A percentile compares a stretch with the other conserved stretches of the same genome.
Conservation (phyloP, 2,329 filamentous ascomycete species). For the Penicillium brasilianum region DNA sequence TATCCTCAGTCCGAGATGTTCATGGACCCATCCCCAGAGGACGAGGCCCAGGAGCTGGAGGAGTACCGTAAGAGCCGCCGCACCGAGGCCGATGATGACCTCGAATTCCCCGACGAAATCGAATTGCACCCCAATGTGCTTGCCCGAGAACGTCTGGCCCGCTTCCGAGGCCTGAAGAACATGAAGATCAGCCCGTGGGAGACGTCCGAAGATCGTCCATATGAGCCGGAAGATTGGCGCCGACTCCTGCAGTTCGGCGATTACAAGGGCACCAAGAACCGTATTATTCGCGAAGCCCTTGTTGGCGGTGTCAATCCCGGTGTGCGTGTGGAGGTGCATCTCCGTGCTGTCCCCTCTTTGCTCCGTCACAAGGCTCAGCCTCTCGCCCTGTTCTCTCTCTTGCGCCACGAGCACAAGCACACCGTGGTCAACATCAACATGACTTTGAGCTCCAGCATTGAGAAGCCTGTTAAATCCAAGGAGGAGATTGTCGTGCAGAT, state of each 20-base stretch:
- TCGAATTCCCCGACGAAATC: slow-evolving; percentile 96
- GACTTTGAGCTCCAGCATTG: slow-evolving; percentile 77
- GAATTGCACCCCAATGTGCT: slow-evolving; percentile 87
- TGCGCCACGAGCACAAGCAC: slow-evolving; percentile 94
- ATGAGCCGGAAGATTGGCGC: slow-evolving; percentile 89
- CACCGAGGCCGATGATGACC: slow-evolving; percentile 83
- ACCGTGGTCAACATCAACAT: slow-evolving; percentile 89
- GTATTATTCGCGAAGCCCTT: slow-evolving; percentile 78
- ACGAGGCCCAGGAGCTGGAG: slow-evolving; percentile 80
- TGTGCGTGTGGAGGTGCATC: slow-evolving; percentile 78
- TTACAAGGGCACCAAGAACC: slow-evolving; percentile 81
- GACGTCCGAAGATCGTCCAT: slow-evolving; percentile 80
- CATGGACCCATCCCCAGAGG: slow-evolving; percentile 75
- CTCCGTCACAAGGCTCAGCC: slow-evolving; percentile 62
- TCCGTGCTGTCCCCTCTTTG: slow-evolving; percentile 64
- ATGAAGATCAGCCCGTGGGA: slow-evolving; percentile 87
- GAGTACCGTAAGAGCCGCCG: slow-evolving; percentile 79
- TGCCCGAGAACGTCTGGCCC: slow-evolving; percentile 80
- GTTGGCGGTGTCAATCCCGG: slow-evolving; percentile 86
- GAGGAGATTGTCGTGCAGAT: slow-evolving; percentile 90
- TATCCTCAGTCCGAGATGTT: slow-evolving; percentile 96
- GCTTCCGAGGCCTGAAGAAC: slow-evolving; percentile 92
- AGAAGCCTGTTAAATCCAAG: slow-evolving; percentile 83
- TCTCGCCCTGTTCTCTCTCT: slow-evolving; percentile 78
- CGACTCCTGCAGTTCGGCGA: slow-evolving; percentile 85